These are phyloP conservation scores for Medicago ruthenica DNA, from an alignment of 306 rosid species.

Conservation along the genomic window DNA sequence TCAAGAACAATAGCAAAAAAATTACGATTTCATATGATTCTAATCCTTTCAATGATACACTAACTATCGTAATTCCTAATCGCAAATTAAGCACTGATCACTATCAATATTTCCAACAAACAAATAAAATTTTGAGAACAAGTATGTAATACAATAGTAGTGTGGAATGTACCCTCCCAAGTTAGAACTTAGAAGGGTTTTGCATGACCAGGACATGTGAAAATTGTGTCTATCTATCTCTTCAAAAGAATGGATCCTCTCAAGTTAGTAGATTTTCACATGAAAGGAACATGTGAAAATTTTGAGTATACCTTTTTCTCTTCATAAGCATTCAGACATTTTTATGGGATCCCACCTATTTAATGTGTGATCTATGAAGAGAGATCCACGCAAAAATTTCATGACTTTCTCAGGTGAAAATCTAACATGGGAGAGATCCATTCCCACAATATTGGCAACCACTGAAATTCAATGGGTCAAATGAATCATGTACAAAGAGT, in stretches of 20 bases:
- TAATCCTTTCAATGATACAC: conserved; percentile 20
- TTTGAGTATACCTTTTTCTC: background rate
- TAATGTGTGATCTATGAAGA: background rate
- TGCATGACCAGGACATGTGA: background rate
- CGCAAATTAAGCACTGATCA: conserved; percentile 17
- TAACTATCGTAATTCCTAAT: conserved; percentile 14
- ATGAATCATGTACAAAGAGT: conserved; percentile 9
- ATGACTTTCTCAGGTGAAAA: background rate
- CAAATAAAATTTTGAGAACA: conserved; percentile 6
- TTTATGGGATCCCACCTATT: background rate
- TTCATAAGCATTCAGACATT: background rate
- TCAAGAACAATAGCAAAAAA: conserved; percentile 27
- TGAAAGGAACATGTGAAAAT: background rate
- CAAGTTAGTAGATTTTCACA: conserved; percentile 13
- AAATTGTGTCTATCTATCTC: background rate
- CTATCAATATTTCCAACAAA: conserved; percentile 7
- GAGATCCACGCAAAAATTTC: background rate
- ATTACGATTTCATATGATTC: conserved; percentile 23
- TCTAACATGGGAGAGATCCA: background rate
- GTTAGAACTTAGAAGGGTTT: background rate
- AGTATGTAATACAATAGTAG: background rate
- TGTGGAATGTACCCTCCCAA: background rate
- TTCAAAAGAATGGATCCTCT: background rate
- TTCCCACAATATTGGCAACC: conserved; percentile 25
- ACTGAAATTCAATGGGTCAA: conserved; percentile 30